A percentile compares a stretch with the other conserved stretches of the same genome.
phyloP scores from a whole-genome alignment of 2,329 filamentous ascomycete species.

The Ophidiomyces ophidiicola region DNA sequence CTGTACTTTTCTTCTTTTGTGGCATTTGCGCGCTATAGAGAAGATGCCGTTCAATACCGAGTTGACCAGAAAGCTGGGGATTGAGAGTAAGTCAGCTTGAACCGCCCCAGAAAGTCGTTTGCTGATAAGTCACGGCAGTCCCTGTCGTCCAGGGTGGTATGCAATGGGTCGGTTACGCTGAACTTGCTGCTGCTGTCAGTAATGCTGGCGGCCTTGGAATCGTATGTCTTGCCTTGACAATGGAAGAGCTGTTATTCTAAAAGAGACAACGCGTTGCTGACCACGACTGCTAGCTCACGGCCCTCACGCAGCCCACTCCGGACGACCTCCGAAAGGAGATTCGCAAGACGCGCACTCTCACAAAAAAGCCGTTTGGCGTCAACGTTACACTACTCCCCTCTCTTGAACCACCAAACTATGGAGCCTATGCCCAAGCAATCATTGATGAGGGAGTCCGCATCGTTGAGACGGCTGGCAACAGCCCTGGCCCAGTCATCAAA shows the following conservation, averaged over 20 bases:
- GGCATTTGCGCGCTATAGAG: background rate
- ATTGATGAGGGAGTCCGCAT: slow-evolving; percentile 87
- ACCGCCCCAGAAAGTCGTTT: background rate
- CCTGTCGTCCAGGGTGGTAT: slow-evolving; percentile 42
- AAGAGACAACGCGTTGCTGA: background rate
- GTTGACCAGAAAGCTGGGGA: slow-evolving; percentile 49
- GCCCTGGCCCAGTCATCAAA: slow-evolving; percentile 77
- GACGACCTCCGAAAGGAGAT: slow-evolving; percentile 91
- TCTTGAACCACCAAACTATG: slow-evolving; percentile 82
- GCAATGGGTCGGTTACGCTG: slow-evolving; percentile 46
- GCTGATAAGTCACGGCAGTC: slow-evolving; percentile 22
- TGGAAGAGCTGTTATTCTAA: too few species aligned
- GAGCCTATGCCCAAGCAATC: slow-evolving; percentile 77
- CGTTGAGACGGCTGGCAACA: slow-evolving; percentile 87
- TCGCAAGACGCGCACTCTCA: slow-evolving; percentile 64
- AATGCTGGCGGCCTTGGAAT: slow-evolving; percentile 43
- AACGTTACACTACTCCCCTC: slow-evolving; percentile 90
- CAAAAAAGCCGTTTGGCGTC: slow-evolving; percentile 59
- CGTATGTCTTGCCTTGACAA: slow-evolving; percentile 26
- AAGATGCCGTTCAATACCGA: slow-evolving; percentile 54
- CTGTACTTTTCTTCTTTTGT: background rate
- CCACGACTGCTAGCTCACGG: slow-evolving; percentile 32
- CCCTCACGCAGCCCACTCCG: slow-evolving; percentile 78
- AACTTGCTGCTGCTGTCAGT: slow-evolving; percentile 42
- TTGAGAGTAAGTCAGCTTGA: slow-evolving; percentile 26